Base-by-base conservation (phyloP, 192 early-diverging fungal species). In the Backusella parvicylindrica region DNA sequence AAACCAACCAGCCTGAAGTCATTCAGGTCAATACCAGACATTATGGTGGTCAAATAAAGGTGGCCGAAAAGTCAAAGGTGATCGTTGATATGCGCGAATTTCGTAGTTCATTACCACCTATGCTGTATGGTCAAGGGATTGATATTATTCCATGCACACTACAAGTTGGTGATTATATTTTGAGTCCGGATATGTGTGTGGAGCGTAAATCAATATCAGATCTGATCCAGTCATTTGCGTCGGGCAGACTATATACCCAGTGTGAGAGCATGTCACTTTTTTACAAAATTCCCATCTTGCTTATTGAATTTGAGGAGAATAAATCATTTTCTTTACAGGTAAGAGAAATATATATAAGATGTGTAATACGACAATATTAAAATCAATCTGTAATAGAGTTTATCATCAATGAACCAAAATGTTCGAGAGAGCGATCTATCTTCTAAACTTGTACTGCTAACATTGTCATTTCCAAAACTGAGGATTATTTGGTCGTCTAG, bases 21-120 rank as follows among this genome's bases (percentile, higher is more conserved):
- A 43, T 85, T 8, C 75, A 79, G 6, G 81, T 85, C n/a, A 86
- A 90, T 73, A 88, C 89, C 9, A 78, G 93, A n/a, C 43, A 86
- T 30, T 92, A 88, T 9, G 92, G 93, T 73, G 92, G 93, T 0
- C 43, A 79, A n/a, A 23, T 69, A 38, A 53, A 71, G 64, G 68
- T 64, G 23, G 47, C 50, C 8, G 30, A 43, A 49, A 11, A n/a
- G 23, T 50, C 65, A 33, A 30, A 80, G 71, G 85, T 99, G 3
- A 83, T 99, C 11, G 92, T 98, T 1, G 98, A 99, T 79, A 85
- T 93, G 71, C 91, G 98, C 71, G 98, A 99, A 79, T 97, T 99
- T 75, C 86, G 96, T 15, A 92, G 94, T 33, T 91, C 96, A 6
- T 75, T 99, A n/a, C 97, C 98, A 1, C 89, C 92, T 1, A 86